Evolutionary conservation across 306 rosid genomes (phyloP).

Genomic region (Hylodesmum podocarpum): DNA sequence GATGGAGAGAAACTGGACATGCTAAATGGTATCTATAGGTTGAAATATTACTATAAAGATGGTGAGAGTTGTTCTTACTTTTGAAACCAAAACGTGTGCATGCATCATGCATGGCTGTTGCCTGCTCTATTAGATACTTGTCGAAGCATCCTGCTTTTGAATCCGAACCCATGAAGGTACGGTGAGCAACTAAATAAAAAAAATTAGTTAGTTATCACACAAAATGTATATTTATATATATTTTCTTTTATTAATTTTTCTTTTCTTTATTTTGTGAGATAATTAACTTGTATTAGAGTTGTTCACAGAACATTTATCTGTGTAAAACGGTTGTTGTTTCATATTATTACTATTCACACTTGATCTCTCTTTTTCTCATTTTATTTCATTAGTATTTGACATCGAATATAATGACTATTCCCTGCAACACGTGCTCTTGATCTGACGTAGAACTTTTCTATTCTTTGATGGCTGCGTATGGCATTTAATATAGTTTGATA

Average conservation of each 20-base stretch:
- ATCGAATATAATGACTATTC: not conserved
- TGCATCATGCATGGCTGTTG: conserved; percentile 17
- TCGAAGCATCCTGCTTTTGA: conserved; percentile 29
- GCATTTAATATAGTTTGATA: not conserved
- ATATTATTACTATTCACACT: no score
- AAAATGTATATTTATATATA: no score
- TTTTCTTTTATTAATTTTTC: no score
- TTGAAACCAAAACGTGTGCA: conserved; percentile 34
- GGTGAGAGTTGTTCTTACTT: conserved; percentile 39
- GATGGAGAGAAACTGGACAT: not conserved
- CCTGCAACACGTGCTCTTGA: not conserved
- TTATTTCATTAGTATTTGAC: no score
- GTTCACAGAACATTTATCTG: no score
- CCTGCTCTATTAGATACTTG: not conserved
- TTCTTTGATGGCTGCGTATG: not conserved
- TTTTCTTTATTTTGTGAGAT: no score
- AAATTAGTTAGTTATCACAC: no score
- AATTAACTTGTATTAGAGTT: no score
- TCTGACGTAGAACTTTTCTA: not conserved
- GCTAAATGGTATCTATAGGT: conserved; percentile 9
- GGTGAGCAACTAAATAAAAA: no score
- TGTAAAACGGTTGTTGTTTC: no score
- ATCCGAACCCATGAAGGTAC: no score
- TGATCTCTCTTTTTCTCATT: not conserved
- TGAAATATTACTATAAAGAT: not conserved